Evolutionary conservation across 176 grass and related monocot genomes (phyloP), one percentile per base, ranked within the genome.

Genomic region (Carex parvula): DNA sequence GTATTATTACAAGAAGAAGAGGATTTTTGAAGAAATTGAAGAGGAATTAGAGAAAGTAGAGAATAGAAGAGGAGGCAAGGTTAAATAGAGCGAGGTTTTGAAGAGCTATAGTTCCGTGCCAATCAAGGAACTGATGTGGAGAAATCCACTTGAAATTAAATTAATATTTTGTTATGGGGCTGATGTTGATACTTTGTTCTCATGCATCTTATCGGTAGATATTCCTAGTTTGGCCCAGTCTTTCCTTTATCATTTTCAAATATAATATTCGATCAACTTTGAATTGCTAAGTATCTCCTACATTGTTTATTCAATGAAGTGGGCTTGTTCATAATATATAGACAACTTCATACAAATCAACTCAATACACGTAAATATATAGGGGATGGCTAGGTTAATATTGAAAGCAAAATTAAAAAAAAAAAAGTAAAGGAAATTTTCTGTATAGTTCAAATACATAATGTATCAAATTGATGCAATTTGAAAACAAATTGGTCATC

Each of bases 21-120:
- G 71, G 77, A 81, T 14, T 3, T 60, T 61, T 20, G 56, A 46
- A 81, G 9, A 18, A 62, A 46, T 7, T 8, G 30, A 54, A 67
- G 80, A 83, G 39, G 41, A 6, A 41, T 14, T 53, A 62, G 75
- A 86, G 58, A 81, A 73, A 67, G 84, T 58, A 59, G 61, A 69
- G 75, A 33, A 33, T 6, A 80, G 30, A 63, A 48, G 33, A 30
- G 60, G 17, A 69, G 14, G 1, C 35, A 17, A 0, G 18, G 13
- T 69, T 69, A 63, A 8, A 63, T 83, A 83, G 39, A n/a, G 13
- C n/a, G 44, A 33, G 32, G n/a, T 8, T 76, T 72, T 15, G 9
- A 4, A 48, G 56, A 4, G 59, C 15, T 35, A 39, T 15, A 53
- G 44, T 66, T 83, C 29, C 81, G 81, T 83, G 60, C 35, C 20